Evolutionary conservation across 805 yeast species (phyloP).

Genomic region (Metschnikowia henanensis): DNA sequence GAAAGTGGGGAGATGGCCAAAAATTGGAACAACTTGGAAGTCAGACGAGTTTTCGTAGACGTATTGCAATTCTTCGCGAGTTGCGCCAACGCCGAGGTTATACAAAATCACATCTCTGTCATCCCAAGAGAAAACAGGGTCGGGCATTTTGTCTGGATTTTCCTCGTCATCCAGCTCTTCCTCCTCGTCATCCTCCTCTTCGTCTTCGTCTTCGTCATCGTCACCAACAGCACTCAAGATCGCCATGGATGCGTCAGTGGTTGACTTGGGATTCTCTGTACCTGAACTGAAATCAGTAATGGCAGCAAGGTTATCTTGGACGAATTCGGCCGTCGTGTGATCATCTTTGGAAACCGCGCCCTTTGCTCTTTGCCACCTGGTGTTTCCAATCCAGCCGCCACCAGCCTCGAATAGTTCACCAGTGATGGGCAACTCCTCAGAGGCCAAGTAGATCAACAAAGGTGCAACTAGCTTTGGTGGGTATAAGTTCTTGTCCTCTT

Average conservation of each 20-base stretch:
- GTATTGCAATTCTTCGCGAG: slow-evolving; percentile 70
- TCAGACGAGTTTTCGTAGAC: slow-evolving; percentile 73
- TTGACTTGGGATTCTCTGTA: slow-evolving; percentile 54
- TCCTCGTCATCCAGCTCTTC: slow-evolving; percentile 40
- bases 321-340: slow-evolving; percentile 62
- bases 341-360: slow-evolving; percentile 70
- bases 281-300: slow-evolving; percentile 62
- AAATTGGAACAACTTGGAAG: slow-evolving; percentile 86
- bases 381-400: slow-evolving; percentile 94
- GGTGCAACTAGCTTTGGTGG: slow-evolving; percentile 93
- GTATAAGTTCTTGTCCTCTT: slow-evolving; percentile 77
- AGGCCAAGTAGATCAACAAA: slow-evolving; percentile 72
- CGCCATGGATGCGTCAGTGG: slow-evolving; percentile 79
- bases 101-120: slow-evolving; percentile 77
- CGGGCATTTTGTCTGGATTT: slow-evolving; percentile 35
- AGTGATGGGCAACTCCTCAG: slow-evolving; percentile 66
- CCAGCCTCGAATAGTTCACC: slow-evolving; percentile 92
- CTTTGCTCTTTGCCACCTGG: slow-evolving; percentile 92
- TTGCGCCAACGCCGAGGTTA: slow-evolving; percentile 89
- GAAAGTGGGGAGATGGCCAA: slow-evolving; percentile 88
- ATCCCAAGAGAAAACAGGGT: slow-evolving; percentile 54
- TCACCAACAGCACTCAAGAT: slow-evolving; percentile 65
- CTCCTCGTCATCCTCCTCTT: slow-evolving; percentile 32
- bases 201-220: slow-evolving; percentile 38
- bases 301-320: slow-evolving; percentile 64